Evolutionary conservation across 2,329 filamentous ascomycete species (phyloP).

Genomic region (Exserohilum turcica): DNA sequence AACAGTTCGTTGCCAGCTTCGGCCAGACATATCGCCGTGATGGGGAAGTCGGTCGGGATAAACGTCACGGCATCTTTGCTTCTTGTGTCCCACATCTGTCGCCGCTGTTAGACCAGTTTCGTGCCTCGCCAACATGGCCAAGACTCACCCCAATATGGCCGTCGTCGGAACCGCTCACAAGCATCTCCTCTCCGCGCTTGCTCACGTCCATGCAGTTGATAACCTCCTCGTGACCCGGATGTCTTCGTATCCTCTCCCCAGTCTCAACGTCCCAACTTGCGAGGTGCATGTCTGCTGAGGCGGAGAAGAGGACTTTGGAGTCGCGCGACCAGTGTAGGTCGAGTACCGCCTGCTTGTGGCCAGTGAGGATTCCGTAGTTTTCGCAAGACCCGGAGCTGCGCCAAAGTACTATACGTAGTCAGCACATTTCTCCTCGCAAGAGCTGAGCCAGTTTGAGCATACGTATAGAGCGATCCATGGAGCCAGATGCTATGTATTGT

Average conservation of each 20-base stretch:
- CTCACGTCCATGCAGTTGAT: constrained; percentile 90
- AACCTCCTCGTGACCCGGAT: constrained; percentile 93
- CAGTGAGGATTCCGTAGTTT: constrained; percentile 87
- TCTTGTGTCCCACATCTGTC: constrained; percentile 84
- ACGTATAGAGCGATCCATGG: constrained; percentile 93
- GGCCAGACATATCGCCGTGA: constrained; percentile 88
- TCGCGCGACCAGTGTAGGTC: constrained; percentile 98
- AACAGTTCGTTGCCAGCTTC: constrained; percentile 96
- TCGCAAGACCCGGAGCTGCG: constrained; percentile 89
- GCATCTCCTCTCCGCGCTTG: constrained; percentile 84
- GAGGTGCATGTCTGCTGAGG: constrained; percentile 89
- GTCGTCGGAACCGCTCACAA: constrained; percentile 92
- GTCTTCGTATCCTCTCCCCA: constrained; percentile 87
- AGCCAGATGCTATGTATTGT: constrained; percentile 87
- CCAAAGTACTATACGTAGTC: constrained; percentile 74
- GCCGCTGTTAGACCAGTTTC: constrained; percentile 21
- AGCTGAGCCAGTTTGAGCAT: constrained; percentile 51
- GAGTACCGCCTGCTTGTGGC: constrained; percentile 87
- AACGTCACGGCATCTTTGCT: constrained; percentile 87
- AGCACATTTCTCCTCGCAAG: constrained; percentile 22
- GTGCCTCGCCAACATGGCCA: background rate
- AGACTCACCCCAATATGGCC: constrained; percentile 73
- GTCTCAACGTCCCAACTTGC: constrained; percentile 95
- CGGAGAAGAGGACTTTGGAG: constrained; percentile 86
- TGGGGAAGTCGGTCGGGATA: constrained; percentile 87